Evolutionary conservation across 208 protist species (phyloP).

Genomic region (Trichomonas gallinae): DNA sequence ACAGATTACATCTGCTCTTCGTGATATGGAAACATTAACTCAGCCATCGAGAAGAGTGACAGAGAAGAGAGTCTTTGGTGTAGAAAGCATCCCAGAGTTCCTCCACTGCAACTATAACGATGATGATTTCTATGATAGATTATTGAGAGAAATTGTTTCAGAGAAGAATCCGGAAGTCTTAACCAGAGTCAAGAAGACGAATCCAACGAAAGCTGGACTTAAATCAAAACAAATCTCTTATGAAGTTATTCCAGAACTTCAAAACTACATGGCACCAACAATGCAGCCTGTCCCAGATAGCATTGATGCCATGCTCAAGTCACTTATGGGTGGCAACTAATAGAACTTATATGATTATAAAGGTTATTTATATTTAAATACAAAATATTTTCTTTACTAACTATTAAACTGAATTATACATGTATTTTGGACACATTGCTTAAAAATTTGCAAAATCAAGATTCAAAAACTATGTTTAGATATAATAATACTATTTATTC

Average conservation of each 20-base stretch:
- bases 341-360: not conserved
- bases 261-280: not conserved
- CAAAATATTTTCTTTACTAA: no score
- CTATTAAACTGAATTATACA: no score
- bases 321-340: not conserved
- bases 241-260: not conserved
- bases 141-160: not conserved
- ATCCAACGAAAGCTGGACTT: not conserved
- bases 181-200: not conserved
- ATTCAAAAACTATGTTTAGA: no score
- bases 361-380: no score
- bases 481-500: no score
- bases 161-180: not conserved
- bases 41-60: not conserved
- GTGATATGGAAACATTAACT: not conserved
- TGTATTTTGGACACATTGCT: no score
- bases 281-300: not conserved
- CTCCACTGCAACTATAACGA: not conserved
- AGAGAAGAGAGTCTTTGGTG: not conserved
- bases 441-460: no score
- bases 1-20: not conserved
- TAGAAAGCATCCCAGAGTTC: not conserved
- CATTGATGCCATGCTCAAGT: slow-evolving; percentile 1
- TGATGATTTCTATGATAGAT: not conserved
- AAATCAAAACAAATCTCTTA: not conserved